Evolutionary conservation across 805 yeast species (phyloP), one percentile per base, ranked within the genome.

Genomic region (Kurtzmaniella cleridarum): DNA sequence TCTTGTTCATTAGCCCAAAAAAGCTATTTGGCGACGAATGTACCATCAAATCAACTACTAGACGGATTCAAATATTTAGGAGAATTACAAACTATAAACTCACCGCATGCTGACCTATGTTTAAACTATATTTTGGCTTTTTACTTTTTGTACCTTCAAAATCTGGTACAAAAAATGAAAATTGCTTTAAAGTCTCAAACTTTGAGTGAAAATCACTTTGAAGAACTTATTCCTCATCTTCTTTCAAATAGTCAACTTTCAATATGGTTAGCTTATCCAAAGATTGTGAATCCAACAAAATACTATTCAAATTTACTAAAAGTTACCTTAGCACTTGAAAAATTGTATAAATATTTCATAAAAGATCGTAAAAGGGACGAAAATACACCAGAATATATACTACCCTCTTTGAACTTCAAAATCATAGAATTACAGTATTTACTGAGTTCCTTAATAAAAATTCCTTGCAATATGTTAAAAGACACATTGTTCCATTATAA

Each of bases 121-220:
- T 20, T 20, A 5, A 20, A 20, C 31, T 27, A 54, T 26, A 44
- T 50, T 17, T 43, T 53, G 24, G 60, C 66, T 4, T 57, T 43
- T 41, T 60, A 63, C 42, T 60, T 61, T 35, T 43, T 63, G 28
- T 30, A 50, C 3, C 34, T 61, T 12, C 64, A 57, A 38, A 42
- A 46, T 30, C 35, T 53, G 3, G 48, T 62, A 35, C 23, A 50
- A 26, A 48, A 52, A 28, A n/a, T 33, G 3, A 31, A 50, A 5
- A 24, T 41, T 5, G 32, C 34, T 4, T 41, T 43, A 13, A 38
- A 39, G 13, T 49, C 52, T 28, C 32, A 33, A 2, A 16, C 43
- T 6, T 18, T 51, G 13, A 45, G 41, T 26, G 9, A 42, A 10
- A 32, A 39, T 3, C 14, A 43, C 1, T 40, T 60, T 5, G 33